A percentile compares a stretch with the other conserved stretches of the same genome.
phyloP scores from a whole-genome alignment of 2,329 filamentous ascomycete species.

The Nemania bipapillata region DNA sequence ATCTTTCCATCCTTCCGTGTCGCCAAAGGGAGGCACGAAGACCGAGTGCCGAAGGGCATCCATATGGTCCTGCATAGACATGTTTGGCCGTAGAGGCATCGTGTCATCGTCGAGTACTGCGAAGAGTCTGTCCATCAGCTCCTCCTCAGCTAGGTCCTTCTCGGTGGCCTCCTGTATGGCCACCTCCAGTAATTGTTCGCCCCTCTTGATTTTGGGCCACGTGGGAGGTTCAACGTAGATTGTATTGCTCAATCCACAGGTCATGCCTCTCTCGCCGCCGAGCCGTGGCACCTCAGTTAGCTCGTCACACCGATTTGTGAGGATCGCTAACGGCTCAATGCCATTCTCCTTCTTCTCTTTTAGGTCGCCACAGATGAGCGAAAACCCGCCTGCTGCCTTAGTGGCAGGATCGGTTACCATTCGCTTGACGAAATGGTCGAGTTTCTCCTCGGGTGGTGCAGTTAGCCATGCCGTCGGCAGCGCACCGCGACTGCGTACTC shows the following conservation, averaged over 20 bases:
- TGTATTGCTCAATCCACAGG: constrained; percentile 72
- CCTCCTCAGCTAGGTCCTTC: constrained; percentile 56
- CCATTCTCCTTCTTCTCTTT: constrained; percentile 48
- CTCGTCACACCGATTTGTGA: constrained; percentile 69
- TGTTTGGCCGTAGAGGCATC: constrained; percentile 58
- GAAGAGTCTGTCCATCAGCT: constrained; percentile 64
- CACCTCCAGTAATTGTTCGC: constrained; percentile 59
- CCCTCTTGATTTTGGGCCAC: constrained; percentile 71
- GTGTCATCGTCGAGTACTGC: constrained; percentile 67
- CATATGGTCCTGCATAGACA: constrained; percentile 66
- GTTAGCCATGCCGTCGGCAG: constrained; percentile 73
- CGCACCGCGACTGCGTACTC: constrained; percentile 67
- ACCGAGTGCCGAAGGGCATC: constrained; percentile 67
- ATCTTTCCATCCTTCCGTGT: constrained; percentile 57
- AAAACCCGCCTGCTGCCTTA: constrained; percentile 73
- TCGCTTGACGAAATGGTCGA: constrained; percentile 62
- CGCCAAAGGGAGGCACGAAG: constrained; percentile 69
- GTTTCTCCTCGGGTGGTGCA: constrained; percentile 59
- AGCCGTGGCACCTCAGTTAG: constrained; percentile 68
- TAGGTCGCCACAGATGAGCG: constrained; percentile 72
- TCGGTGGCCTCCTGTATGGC: constrained; percentile 57
- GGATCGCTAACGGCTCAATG: constrained; percentile 66
- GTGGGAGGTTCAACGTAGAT: constrained; percentile 63
- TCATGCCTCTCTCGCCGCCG: constrained; percentile 61
- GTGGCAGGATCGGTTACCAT: constrained; percentile 65